A percentile compares a stretch with the other conserved stretches of the same genome.
These are phyloP conservation scores for Pestalotiopsis fici DNA, from an alignment of 2,329 filamentous ascomycete genomes.

Conservation along the genomic window DNA sequence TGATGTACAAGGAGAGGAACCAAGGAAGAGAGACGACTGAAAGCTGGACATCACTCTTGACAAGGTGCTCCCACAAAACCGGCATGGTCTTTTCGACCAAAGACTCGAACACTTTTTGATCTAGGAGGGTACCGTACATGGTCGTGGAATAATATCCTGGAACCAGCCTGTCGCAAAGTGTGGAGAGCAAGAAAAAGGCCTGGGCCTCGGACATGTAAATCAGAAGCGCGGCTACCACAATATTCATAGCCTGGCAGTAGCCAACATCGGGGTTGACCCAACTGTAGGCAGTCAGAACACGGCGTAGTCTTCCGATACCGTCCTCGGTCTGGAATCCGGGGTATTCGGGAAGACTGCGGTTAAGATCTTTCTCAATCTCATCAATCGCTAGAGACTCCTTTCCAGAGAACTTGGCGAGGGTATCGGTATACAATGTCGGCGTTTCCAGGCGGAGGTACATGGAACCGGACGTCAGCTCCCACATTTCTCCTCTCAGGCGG, in stretches of 20 bases:
- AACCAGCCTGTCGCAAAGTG: constrained; percentile 88
- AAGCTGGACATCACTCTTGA: constrained; percentile 93
- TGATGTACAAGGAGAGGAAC: constrained; percentile 98
- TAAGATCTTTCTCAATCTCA: constrained; percentile 98
- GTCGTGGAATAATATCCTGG: constrained; percentile 98
- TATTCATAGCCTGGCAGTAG: constrained; percentile 99
- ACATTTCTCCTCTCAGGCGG: constrained; percentile 87
- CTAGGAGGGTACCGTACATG: constrained; percentile 97
- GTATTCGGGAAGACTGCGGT: constrained; percentile 94
- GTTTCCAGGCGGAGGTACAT: constrained; percentile 85
- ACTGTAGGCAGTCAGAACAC: constrained; percentile 94
- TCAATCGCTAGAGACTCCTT: constrained; percentile 93
- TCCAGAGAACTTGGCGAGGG: constrained; percentile 79
- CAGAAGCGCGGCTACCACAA: constrained; percentile 93
- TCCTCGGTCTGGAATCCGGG: constrained; percentile 96
- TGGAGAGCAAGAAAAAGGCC: constrained; percentile 90
- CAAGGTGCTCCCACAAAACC: constrained; percentile 96
- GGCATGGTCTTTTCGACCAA: constrained; percentile 99
- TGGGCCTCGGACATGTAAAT: constrained; percentile 98
- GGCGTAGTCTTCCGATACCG: constrained; percentile 84
- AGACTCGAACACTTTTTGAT: constrained; percentile 96
- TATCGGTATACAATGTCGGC: constrained; percentile 82
- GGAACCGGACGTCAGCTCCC: constrained; percentile 92
- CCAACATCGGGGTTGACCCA: constrained; percentile 96
- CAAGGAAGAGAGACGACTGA: constrained; percentile 96